phyloP scores from a whole-genome alignment of 2,329 filamentous ascomycete genomes.

The Colletotrichum scovillei region DNA sequence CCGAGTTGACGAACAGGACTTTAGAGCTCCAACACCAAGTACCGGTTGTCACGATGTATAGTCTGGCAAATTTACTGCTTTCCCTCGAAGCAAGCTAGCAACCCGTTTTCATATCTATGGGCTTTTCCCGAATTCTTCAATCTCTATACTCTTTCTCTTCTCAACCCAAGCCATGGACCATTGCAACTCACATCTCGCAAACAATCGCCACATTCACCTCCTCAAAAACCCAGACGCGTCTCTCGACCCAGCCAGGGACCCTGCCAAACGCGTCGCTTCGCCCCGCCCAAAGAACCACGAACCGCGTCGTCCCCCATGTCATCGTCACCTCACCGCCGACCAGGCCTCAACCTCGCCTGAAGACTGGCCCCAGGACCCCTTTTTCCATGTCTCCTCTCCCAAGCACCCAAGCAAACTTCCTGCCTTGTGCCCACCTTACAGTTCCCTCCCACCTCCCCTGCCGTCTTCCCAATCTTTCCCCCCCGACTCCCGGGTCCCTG shows the following conservation, averaged over 20 bases:
- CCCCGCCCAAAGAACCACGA: not conserved
- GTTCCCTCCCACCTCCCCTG: not conserved
- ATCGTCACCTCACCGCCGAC: not conserved
- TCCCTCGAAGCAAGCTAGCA: not conserved
- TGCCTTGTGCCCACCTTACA: not conserved
- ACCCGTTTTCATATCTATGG: not conserved
- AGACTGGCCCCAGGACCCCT: not conserved
- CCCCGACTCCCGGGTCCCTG: not conserved
- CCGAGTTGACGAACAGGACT: not conserved
- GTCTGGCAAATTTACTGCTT: not conserved
- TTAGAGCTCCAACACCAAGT: not conserved
- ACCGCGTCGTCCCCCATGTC: not conserved
- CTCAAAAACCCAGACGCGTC: not conserved
- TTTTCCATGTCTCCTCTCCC: not conserved
- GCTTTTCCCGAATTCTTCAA: not conserved
- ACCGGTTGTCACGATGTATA: not conserved
- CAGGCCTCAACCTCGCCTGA: not conserved
- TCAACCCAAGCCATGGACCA: not conserved
- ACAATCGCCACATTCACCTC: not conserved
- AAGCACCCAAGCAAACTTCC: not conserved
- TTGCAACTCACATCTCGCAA: not conserved
- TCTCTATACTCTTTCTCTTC: not conserved
- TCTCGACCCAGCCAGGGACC: not conserved
- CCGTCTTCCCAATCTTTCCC: not conserved
- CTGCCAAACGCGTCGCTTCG: not conserved